Conservation (phyloP, 306 rosid species). For the barrel medic (Medicago truncatula) region DNA sequence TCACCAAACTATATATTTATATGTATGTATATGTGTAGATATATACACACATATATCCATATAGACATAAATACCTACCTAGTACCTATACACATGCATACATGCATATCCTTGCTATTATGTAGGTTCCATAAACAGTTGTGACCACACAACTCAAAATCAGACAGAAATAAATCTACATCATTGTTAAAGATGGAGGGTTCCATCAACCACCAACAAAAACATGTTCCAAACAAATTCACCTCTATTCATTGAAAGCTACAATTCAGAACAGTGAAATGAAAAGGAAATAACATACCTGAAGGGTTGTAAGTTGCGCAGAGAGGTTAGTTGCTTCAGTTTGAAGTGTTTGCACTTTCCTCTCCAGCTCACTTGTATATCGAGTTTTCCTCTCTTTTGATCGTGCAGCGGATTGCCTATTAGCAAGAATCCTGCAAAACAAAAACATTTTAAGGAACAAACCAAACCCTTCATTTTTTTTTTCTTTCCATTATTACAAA, state of each 20-base stretch:
- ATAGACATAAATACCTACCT: neutral
- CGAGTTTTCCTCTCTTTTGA: constrained; percentile 96
- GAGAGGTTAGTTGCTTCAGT: constrained; percentile 95
- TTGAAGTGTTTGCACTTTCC: constrained; percentile 96
- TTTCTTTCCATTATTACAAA: neutral
- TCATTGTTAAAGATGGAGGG: constrained; percentile 24
- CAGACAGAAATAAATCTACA: constrained; percentile 33
- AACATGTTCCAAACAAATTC: constrained; percentile 37
- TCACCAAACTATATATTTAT: neutral
- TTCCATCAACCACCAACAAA: constrained; percentile 29
- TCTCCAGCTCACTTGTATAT: constrained; percentile 88
- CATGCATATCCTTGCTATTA: neutral
- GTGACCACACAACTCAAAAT: constrained; percentile 41
- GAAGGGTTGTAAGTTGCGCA: constrained; percentile 88
- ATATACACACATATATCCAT: too few relatives aligned
- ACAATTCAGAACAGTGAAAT: constrained; percentile 28
- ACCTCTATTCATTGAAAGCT: constrained; percentile 16
- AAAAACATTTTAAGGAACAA: constrained; percentile 10
- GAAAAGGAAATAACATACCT: constrained; percentile 58
- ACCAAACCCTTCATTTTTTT: neutral
- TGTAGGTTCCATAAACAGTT: constrained; percentile 39
- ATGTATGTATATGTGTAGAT: neutral
- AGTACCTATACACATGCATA: neutral
- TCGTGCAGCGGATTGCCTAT: constrained; percentile 95
- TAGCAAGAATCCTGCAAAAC: constrained; percentile 78